Evolutionary conservation across 176 grass and related monocot species (phyloP).

Genomic region (Phoenix roebelenii): DNA sequence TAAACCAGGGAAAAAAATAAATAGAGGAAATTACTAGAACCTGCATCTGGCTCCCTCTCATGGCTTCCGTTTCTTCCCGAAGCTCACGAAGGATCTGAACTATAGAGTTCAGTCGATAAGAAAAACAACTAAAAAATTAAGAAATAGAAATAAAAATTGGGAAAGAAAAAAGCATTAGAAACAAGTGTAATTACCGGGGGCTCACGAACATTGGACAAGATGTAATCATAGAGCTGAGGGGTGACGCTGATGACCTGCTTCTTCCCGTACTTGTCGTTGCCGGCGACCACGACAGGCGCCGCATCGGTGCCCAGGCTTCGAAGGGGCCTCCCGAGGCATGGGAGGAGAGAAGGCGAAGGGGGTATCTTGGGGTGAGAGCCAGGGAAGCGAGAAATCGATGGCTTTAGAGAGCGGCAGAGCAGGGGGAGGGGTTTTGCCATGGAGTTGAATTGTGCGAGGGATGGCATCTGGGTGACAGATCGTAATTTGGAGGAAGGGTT

Average conservation of each 20-base stretch:
- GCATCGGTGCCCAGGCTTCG: conserved; percentile 4
- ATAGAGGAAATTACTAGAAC: conserved; percentile 15
- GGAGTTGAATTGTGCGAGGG: too few relatives aligned
- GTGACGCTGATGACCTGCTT: conserved; percentile 66
- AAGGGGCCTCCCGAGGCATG: background rate
- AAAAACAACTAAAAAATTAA: background rate
- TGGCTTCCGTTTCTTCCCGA: conserved; percentile 66
- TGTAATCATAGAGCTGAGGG: conserved; percentile 57
- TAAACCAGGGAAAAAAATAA: background rate
- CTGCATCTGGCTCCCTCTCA: conserved; percentile 93
- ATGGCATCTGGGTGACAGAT: too few relatives aligned
- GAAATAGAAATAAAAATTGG: background rate
- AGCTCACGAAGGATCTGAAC: conserved; percentile 68
- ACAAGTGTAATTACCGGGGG: conserved; percentile 36
- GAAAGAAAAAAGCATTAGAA: background rate
- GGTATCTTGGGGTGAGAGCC: background rate
- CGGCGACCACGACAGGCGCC: conserved; percentile 27
- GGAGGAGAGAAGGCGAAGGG: background rate
- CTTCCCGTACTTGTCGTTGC: conserved; percentile 45
- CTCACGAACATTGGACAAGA: conserved; percentile 83
- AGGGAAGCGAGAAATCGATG: background rate
- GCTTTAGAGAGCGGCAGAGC: background rate
- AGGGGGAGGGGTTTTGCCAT: background rate
- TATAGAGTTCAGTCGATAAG: background rate
- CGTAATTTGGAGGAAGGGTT: too few relatives aligned